These are phyloP conservation scores for Moniliella sp. DNA, from an alignment of 1,284 basidiomycete species.

Conservation along the genomic window DNA sequence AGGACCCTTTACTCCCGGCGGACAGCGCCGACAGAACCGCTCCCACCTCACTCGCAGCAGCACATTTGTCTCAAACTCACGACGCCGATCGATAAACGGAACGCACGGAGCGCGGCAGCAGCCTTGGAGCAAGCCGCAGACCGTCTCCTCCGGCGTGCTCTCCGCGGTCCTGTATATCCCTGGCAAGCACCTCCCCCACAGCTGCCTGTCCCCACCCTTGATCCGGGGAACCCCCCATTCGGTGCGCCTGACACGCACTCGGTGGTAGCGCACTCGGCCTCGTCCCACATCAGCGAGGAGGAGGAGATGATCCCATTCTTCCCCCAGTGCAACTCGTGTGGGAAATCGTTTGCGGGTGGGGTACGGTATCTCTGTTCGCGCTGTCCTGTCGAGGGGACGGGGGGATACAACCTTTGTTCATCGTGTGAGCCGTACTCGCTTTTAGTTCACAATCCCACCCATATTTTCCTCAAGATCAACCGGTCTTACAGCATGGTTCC, in stretches of 20 bases:
- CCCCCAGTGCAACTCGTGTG: neutral
- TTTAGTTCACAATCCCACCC: slow-evolving; percentile 5
- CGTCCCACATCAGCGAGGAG: neutral
- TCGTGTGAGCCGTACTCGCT: slow-evolving; percentile 4
- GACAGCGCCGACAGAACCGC: neutral
- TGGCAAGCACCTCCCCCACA: no score
- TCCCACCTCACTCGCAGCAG: neutral
- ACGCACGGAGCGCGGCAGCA: neutral
- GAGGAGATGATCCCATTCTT: neutral
- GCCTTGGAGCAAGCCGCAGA: neutral
- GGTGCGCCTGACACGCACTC: neutral
- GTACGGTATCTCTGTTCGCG: slow-evolving; percentile 5
- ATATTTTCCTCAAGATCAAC: slow-evolving; percentile 8
- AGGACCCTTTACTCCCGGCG: neutral
- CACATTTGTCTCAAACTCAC: slow-evolving; percentile 1
- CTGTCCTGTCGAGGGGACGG: slow-evolving; percentile 3
- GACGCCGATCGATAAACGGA: slow-evolving; percentile 1
- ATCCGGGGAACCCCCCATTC: neutral
- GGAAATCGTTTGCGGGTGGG: slow-evolving; percentile 1
- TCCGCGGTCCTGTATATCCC: no score
- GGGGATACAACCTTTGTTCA: slow-evolving; percentile 6
- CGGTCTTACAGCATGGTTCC: no score
- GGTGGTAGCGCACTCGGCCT: neutral
- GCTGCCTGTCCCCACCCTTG: neutral
- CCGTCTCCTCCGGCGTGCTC: neutral